Evolutionary conservation across 805 yeast genomes (phyloP), one percentile per base, ranked within the genome.

Genomic region (Lipomyces spencermartinsiae): DNA sequence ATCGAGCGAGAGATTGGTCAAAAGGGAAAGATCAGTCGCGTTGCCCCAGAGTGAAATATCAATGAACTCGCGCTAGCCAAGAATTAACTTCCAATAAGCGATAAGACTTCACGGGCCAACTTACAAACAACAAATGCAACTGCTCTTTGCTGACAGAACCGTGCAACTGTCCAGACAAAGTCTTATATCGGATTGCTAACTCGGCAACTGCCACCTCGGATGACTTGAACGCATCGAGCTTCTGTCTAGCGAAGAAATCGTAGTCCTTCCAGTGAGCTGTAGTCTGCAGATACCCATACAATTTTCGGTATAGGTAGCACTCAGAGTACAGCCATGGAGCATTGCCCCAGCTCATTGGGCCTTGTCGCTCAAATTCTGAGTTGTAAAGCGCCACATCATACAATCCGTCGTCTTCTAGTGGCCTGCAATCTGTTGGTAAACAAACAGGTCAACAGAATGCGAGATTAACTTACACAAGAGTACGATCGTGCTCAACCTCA

Each of bases 41-140:
- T 95, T 95, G 34, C 99, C 99, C 99, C 99, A 95, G 63, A 95
- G 80, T 0, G 97, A 91, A 64, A 94, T 86, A 76, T 93, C 97
- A 56, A 91, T 80, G 70, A 93, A 90, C 77, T 95, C 99, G 69
- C 83, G 85, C 82, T 93, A 93, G 58, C 92, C 22, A 49, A 22
- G 19, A 51, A 19, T 12, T 89, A 73, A 68, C 82, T 78, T 70
- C 88, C 78, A 0, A 84, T 77, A 4, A 85, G 87, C 0, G 69
- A 68, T 58, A 6, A n/a, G 4, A 6, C 16, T 46, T 33, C 31
- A 66, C 82, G 85, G 73, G 2, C 70, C 67, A 1, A 63, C 58
- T 7, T 71, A 61, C 57, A 78, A 73, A 62, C 35, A 64, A 58
- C 39, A 64, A 29, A 56, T 68, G 66, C 33, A 60, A 64, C 12